phyloP scores from a whole-genome alignment of 1,284 basidiomycete genomes.

The Naganishia liquefaciens region DNA sequence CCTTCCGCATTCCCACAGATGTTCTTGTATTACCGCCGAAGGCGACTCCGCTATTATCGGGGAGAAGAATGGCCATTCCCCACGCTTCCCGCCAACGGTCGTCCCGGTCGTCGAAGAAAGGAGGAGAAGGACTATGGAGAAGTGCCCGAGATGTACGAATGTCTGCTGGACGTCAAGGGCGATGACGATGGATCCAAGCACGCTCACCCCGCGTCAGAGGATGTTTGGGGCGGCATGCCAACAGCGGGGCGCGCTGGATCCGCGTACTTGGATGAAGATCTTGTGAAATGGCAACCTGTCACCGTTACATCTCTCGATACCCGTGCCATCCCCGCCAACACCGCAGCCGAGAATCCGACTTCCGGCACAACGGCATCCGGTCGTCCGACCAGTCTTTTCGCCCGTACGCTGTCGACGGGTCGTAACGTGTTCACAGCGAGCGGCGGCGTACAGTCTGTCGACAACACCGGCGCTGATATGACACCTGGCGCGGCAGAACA shows the following conservation, averaged over 20 bases:
- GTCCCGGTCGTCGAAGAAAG: constrained; percentile 14
- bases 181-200: background rate
- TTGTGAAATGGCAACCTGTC: constrained; percentile 28
- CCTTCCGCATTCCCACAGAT: constrained; percentile 12
- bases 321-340: background rate
- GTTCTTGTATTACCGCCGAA: constrained; percentile 33
- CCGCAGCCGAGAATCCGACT: background rate
- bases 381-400: constrained; percentile 14
- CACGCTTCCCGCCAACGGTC: constrained; percentile 20
- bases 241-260: constrained; percentile 1
- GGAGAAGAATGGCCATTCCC: constrained; percentile 34
- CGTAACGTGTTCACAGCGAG: constrained; percentile 13
- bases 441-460: background rate
- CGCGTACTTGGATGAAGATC: background rate
- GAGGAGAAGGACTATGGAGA: constrained; percentile 31
- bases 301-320: constrained; percentile 23
- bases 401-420: constrained; percentile 21
- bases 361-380: background rate
- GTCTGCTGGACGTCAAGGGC: constrained; percentile 19
- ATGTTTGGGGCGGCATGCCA: constrained; percentile 7
- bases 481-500: background rate
- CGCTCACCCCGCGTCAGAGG: background rate
- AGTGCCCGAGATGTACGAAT: constrained; percentile 33
- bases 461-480: background rate
- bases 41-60: constrained; percentile 24